These are phyloP conservation scores for Puccinia horiana DNA, from an alignment of 1,284 basidiomycete species.

Conservation along the genomic window DNA sequence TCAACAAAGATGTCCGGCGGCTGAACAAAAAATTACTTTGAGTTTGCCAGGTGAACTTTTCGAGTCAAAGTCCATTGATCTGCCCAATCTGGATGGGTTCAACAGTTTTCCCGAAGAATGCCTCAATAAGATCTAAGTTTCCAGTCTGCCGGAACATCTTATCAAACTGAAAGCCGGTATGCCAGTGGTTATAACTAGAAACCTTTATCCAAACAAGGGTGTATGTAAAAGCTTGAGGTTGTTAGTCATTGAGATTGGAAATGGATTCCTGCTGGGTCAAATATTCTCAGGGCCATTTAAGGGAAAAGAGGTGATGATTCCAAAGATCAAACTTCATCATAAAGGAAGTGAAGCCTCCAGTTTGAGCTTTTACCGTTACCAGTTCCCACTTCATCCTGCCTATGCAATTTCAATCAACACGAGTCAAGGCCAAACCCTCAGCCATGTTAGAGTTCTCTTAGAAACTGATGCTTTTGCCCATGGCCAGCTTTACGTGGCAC, in stretches of 20 bases:
- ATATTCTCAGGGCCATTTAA: not conserved
- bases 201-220: not conserved
- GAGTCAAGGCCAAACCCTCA: not conserved
- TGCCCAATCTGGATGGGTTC: not conserved
- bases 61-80: not conserved
- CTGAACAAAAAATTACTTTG: not conserved
- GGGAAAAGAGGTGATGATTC: not conserved
- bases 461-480: not conserved
- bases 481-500: not conserved
- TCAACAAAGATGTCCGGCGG: not conserved
- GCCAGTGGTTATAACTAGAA: not conserved
- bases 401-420: not conserved
- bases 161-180: not conserved
- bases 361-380: not conserved
- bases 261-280: not conserved
- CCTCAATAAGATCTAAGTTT: not conserved
- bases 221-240: slow-evolving; percentile 1
- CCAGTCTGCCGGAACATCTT: not conserved
- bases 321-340: not conserved
- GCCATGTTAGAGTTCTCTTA: not conserved
- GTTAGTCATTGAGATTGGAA: not conserved
- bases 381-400: not conserved
- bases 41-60: not conserved
- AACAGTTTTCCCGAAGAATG: not conserved
- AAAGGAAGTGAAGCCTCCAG: not conserved